Evolutionary conservation across 176 grass and related monocot genomes (phyloP), one percentile per base, ranked within the genome.

Genomic region (Puccinellia tenuiflora): DNA sequence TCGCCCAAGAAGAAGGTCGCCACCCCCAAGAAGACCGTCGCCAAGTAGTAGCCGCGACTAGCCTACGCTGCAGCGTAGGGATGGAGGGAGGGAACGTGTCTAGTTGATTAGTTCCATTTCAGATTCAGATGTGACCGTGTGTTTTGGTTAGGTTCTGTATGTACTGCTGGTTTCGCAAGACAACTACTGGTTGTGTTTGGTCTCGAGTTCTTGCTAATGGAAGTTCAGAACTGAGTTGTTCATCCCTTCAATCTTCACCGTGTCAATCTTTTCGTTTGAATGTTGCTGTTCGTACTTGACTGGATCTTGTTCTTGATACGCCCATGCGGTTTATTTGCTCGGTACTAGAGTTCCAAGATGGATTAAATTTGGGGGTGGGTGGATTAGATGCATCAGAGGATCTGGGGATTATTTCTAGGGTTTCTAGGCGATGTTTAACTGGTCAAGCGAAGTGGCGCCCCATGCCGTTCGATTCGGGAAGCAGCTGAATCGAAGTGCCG

Each of bases 1-100:
- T 81, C 78, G 46, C 78, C 62, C 30, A 81, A 63, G 76, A 63
- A 79, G 55, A 78, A 76, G 50, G 46, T 17, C 15, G 43, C 70
- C 25, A 73, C 68, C 39, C 39, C 68, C 42, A 73, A 78, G 54
- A 60, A n/a, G 59, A 21, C 17, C 28, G 2, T 17, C 7, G 62
- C 17, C 26, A 20, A 18, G 30, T 54, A 61, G 24, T 43, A 73
- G 51, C 1, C 7, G 9, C 40, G 18, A 6, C 18, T 46, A 42
- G 48, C 17, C 48, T 50, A 50, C 15, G 48, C 48, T 20, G 48
- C 10, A 3, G 54, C 54, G 21, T 53, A 20, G 8, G 39, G 39
- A 11, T 7, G 51, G 6, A 13, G 29, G 43, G 21, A 42, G 39
- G 7, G 28, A 9, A 52, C 22, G 9, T 57, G n/a, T 57, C 54